These are phyloP conservation scores for Kwoniella shivajii DNA, from an alignment of 1,284 basidiomycete genomes.

Conservation along the genomic window DNA sequence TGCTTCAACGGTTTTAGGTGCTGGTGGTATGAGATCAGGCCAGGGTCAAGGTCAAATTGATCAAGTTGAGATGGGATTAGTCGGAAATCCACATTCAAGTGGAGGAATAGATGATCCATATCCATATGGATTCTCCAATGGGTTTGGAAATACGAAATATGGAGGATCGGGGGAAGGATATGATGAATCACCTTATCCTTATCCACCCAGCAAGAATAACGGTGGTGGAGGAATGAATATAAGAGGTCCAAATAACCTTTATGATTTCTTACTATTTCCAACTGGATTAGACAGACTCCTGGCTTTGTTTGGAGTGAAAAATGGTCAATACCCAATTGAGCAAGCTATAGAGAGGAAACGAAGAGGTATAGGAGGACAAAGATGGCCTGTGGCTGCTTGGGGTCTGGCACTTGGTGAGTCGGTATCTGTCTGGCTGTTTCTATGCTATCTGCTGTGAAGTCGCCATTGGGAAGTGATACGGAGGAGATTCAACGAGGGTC, in stretches of 20 bases:
- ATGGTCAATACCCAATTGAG: constrained; percentile 64
- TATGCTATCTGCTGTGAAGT: too few species aligned
- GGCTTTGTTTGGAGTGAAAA: constrained; percentile 32
- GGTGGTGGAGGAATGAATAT: background rate
- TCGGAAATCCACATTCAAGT: constrained; percentile 17
- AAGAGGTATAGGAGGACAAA: constrained; percentile 78
- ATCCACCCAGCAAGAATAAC: constrained; percentile 17
- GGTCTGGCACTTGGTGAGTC: constrained; percentile 59
- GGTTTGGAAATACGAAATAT: constrained; percentile 19
- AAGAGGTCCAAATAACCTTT: constrained; percentile 17
- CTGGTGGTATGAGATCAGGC: too few species aligned
- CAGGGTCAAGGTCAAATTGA: constrained; percentile 5
- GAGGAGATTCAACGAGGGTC: too few species aligned
- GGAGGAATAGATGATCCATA: constrained; percentile 6
- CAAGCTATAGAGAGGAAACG: constrained; percentile 83
- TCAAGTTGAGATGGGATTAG: constrained; percentile 29
- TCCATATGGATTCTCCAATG: background rate
- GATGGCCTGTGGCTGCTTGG: constrained; percentile 65
- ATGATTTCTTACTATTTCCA: constrained; percentile 35
- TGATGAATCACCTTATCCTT: constrained; percentile 28
- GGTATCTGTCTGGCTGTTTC: too few species aligned
- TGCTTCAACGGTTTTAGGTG: constrained; percentile 12
- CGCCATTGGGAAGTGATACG: too few species aligned
- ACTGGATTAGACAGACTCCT: constrained; percentile 41
- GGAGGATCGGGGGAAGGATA: constrained; percentile 22